Evolutionary conservation across 2,329 filamentous ascomycete genomes (phyloP), one percentile per base, ranked within the genome.

Genomic region (Fusarium sp.): DNA sequence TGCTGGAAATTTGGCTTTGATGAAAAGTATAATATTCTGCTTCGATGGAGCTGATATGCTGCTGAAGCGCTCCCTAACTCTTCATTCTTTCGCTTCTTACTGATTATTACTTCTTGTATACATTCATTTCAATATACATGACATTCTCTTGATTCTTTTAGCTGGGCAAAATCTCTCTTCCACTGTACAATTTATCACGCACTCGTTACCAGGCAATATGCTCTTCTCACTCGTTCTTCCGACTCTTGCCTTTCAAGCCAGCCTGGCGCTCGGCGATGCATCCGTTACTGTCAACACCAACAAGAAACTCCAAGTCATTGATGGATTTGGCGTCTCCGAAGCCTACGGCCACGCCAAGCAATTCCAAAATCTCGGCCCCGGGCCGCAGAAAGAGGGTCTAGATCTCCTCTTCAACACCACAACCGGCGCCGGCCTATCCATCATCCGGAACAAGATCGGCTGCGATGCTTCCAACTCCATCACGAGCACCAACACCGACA

Each of bases 1-100:
- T 41, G 7, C 22, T 33, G n/a, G n/a, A n/a, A n/a, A n/a, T n/a
- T n/a, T n/a, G n/a, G n/a, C n/a, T n/a, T n/a, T n/a, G n/a, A n/a
- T n/a, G n/a, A n/a, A n/a, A n/a, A n/a, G n/a, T n/a, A n/a, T 1
- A 14, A 2, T 1, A 22, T 22, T 39, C 3, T 22, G 1, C 22
- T 41, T 41, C 9, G n/a, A 41, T 41, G 13, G 38, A 41, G 13
- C 22, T 14, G 22, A n/a, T n/a, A n/a, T n/a, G n/a, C n/a, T n/a
- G n/a, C 20, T n/a, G 1, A 8, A n/a, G 39, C 13, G 14, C 13
- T n/a, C 4, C 15, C 13, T 17, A 0, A 45, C 24, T 26, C 11
- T 24, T 33, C 15, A 14, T 14, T 33, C 22, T 14, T 51, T 33
- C 28, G 6, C 8, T 9, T 9, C n/a, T 7, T 7, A 11, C 17